These are phyloP conservation scores for Yarrowia hollandica DNA, from an alignment of 805 yeast species.

Conservation along the genomic window DNA sequence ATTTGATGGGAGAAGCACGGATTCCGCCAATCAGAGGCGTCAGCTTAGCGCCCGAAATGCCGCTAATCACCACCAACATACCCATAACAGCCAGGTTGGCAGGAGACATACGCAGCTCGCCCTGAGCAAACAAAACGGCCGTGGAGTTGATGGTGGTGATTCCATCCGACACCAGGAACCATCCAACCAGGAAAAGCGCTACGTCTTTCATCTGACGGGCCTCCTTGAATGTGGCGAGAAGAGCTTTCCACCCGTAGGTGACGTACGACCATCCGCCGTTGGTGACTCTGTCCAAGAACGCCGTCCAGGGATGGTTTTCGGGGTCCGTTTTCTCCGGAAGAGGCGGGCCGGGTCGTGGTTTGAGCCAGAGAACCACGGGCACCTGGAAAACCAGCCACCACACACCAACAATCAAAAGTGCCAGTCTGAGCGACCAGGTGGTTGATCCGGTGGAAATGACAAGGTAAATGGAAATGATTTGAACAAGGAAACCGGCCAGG, in stretches of 20 bases:
- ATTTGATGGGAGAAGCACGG: conserved; percentile 45
- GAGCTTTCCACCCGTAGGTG: conserved; percentile 62
- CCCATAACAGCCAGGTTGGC: conserved; percentile 65
- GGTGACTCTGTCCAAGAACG: conserved; percentile 16
- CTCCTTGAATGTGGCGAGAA: conserved; percentile 56
- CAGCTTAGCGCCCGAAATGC: conserved; percentile 63
- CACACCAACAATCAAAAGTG: conserved; percentile 62
- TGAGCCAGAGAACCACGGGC: conserved; percentile 55
- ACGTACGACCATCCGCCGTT: conserved; percentile 41
- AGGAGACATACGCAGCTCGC: conserved; percentile 68
- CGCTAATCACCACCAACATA: conserved; percentile 63
- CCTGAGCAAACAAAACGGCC: conserved; percentile 72
- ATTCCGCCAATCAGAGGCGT: conserved; percentile 48
- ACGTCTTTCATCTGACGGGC: conserved; percentile 65
- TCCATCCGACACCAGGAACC: conserved; percentile 78
- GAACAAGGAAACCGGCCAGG: conserved; percentile 66
- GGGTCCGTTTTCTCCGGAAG: conserved; percentile 35
- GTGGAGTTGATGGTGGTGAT: conserved; percentile 77
- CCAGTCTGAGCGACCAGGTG: conserved; percentile 53
- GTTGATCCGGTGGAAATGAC: conserved; percentile 47
- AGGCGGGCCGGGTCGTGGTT: conserved; percentile 48
- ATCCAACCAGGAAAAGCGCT: conserved; percentile 62
- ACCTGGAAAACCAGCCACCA: conserved; percentile 79
- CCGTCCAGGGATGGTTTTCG: conserved; percentile 28
- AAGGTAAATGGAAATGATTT: conserved; percentile 56